These are phyloP conservation scores for Friedmanniomyces simplex DNA, from an alignment of 495 filamentous ascomycete species.

Conservation along the genomic window DNA sequence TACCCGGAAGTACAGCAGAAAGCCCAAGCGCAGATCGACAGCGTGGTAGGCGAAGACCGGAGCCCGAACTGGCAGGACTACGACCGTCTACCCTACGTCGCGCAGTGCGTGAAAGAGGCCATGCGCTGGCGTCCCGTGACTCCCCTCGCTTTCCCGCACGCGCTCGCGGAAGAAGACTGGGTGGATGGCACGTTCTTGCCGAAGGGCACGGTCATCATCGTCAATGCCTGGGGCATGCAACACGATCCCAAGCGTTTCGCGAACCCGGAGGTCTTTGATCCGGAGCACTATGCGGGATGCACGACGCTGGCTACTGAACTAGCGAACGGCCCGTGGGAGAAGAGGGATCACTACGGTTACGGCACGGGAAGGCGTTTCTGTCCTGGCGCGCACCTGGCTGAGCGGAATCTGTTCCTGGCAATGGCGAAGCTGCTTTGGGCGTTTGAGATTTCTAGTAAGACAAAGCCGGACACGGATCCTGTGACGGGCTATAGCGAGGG, in stretches of 20 bases:
- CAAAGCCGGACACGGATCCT: conserved; percentile 13
- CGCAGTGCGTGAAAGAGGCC: conserved; percentile 21
- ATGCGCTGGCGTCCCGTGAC: conserved; percentile 23
- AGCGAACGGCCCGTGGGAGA: conserved; percentile 15
- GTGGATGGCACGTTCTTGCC: conserved; percentile 22
- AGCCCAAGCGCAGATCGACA: conserved; percentile 30
- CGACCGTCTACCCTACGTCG: conserved; percentile 19
- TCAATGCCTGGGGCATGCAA: conserved; percentile 23
- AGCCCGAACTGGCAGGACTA: conserved; percentile 19
- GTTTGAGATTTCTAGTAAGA: conserved; percentile 15
- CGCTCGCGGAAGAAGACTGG: conserved; percentile 23
- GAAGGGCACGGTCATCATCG: conserved; percentile 21
- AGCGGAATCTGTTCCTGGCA: conserved; percentile 19
- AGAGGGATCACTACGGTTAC: conserved; percentile 25
- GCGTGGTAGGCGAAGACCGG: conserved; percentile 18
- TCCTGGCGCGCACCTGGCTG: conserved; percentile 23
- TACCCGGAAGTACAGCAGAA: conserved; percentile 33
- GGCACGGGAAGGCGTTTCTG: conserved; percentile 22
- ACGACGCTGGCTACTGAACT: conserved; percentile 19
- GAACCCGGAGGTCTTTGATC: conserved; percentile 21
- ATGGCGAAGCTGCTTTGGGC: conserved; percentile 23
- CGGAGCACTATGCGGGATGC: conserved; percentile 19
- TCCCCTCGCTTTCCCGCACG: conserved; percentile 22
- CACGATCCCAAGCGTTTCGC: conserved; percentile 16
- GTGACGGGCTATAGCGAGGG: conserved; percentile 33